Evolutionary conservation across 2,329 filamentous ascomycete species (phyloP).

Genomic region (Paecilomyces sp.): DNA sequence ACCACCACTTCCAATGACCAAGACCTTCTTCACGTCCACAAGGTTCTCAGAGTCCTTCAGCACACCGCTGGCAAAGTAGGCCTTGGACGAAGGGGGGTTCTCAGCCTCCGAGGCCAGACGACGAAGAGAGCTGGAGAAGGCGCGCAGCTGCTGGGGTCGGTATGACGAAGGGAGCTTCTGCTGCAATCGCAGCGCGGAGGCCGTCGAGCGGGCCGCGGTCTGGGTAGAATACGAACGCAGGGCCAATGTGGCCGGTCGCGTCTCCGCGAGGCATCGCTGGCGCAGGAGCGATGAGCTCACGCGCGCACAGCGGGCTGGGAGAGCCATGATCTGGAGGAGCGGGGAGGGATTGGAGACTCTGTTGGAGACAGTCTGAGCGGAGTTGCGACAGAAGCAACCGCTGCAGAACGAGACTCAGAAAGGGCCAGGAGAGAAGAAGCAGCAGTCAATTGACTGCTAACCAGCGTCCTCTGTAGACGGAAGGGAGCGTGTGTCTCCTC

Average conservation of each 20-base stretch:
- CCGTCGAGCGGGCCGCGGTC: conserved; percentile 22
- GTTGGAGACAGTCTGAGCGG: neutral
- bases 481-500: neutral
- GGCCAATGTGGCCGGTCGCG: conserved; percentile 26
- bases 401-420: neutral
- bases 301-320: conserved; percentile 39
- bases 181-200: conserved; percentile 28
- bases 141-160: conserved; percentile 36
- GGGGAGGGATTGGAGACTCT: conserved; percentile 11
- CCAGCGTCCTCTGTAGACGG: neutral
- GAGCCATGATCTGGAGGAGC: conserved; percentile 35
- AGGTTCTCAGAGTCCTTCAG: conserved; percentile 69
- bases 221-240: conserved; percentile 33
- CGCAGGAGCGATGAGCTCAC: conserved; percentile 33
- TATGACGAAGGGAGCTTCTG: conserved; percentile 27
- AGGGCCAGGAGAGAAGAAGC: conserved; percentile 10
- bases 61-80: conserved; percentile 81
- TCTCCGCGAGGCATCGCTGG: conserved; percentile 34
- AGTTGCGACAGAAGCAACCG: conserved; percentile 1
- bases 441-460: conserved; percentile 6
- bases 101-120: conserved; percentile 45
- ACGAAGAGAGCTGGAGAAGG: conserved; percentile 34
- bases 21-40: conserved; percentile 90
- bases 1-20: conserved; percentile 93
- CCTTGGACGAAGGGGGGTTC: conserved; percentile 71